These are phyloP conservation scores for Saccharomyces kudriavzevii DNA, from an alignment of 805 yeast species.

Conservation along the genomic window DNA sequence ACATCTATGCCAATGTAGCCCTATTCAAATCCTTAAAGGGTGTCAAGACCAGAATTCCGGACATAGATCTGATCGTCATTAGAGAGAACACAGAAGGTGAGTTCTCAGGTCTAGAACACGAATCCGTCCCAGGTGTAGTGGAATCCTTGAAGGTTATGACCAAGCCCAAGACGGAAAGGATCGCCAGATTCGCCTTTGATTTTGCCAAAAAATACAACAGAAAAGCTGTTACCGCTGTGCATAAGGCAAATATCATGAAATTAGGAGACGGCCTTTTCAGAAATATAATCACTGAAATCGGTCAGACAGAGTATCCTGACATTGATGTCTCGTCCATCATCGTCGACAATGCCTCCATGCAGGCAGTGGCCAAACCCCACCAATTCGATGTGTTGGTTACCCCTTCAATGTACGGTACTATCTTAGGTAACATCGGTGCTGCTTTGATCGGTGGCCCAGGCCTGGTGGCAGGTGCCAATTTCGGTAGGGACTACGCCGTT, in stretches of 20 bases:
- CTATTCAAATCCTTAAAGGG: conserved; percentile 91
- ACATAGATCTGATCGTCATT: conserved; percentile 86
- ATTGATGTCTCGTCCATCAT: conserved; percentile 83
- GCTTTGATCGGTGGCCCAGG: conserved; percentile 95
- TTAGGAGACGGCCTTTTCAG: conserved; percentile 97
- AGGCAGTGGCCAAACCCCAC: conserved; percentile 96
- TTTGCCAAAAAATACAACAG: conserved; percentile 89
- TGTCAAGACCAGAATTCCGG: conserved; percentile 79
- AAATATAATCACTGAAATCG: conserved; percentile 81
- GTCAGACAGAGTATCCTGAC: conserved; percentile 77
- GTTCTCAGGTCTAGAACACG: conserved; percentile 97
- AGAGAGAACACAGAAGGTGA: conserved; percentile 99
- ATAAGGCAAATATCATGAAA: conserved; percentile 98
- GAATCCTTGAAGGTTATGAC: conserved; percentile 95
- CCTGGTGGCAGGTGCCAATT: conserved; percentile 96
- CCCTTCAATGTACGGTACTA: conserved; percentile 97
- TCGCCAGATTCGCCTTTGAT: conserved; percentile 95
- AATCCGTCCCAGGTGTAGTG: conserved; percentile 94
- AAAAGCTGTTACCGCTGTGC: conserved; percentile 89
- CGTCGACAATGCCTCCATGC: conserved; percentile 98
- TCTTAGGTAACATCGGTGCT: conserved; percentile 95
- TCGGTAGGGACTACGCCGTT: conserved; percentile 94
- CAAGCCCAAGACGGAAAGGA: conserved; percentile 89
- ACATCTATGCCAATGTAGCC: conserved; percentile 92
- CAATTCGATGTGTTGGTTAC: conserved; percentile 97